Conservation (phyloP, 2,329 filamentous ascomycete genomes). For the Stagonosporopsis chrysanthemi region DNA sequence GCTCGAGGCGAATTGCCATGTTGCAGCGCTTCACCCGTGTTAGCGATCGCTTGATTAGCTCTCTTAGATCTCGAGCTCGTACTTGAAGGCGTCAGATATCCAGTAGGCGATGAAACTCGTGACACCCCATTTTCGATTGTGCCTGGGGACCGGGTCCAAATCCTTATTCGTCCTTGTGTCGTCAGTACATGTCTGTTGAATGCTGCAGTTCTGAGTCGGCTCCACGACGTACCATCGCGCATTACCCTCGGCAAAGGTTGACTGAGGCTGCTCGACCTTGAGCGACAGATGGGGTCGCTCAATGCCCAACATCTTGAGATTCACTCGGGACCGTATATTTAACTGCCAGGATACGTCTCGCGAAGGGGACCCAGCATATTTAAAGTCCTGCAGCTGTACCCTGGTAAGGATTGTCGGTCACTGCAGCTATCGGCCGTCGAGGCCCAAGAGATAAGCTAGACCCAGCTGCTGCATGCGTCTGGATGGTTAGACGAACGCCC, state of each 20-base stretch:
- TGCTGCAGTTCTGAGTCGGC: not conserved
- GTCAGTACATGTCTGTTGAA: conserved; percentile 1
- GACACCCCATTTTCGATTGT: conserved; percentile 56
- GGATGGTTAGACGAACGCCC: conserved; percentile 1
- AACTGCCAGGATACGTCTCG: not conserved
- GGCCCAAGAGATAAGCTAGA: conserved; percentile 21
- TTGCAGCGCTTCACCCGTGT: conserved; percentile 50
- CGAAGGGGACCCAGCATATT: conserved; percentile 4
- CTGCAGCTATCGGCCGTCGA: conserved; percentile 16
- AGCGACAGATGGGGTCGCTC: conserved; percentile 49
- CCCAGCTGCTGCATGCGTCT: conserved; percentile 2
- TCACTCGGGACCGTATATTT: not conserved
- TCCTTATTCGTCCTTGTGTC: conserved; percentile 56
- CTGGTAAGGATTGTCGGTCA: conserved; percentile 6
- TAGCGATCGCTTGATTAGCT: not conserved
- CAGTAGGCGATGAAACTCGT: conserved; percentile 59
- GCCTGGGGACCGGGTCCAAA: conserved; percentile 57
- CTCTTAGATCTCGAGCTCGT: not conserved
- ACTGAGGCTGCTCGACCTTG: conserved; percentile 55
- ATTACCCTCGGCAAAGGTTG: conserved; percentile 55
- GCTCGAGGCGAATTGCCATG: conserved; percentile 59
- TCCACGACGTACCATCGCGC: conserved; percentile 37
- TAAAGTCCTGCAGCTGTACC: conserved; percentile 6
- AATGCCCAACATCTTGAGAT: conserved; percentile 41
- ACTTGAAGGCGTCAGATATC: conserved; percentile 62